phyloP scores from a whole-genome alignment of 2,329 filamentous ascomycete genomes.

The Fusarium decemcellulare region DNA sequence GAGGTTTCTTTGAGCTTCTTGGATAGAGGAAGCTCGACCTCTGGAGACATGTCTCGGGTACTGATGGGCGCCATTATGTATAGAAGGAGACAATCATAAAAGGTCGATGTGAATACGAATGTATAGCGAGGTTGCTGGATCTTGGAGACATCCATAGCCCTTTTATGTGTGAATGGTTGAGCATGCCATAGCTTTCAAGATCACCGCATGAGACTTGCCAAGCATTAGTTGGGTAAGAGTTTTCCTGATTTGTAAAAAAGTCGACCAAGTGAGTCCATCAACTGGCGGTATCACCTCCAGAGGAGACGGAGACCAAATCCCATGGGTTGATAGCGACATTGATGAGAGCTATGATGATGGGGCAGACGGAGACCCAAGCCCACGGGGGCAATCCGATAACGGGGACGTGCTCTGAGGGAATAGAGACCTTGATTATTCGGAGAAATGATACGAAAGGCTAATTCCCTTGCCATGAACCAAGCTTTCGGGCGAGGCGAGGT shows the following conservation, averaged over 20 bases:
- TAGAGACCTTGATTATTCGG: neutral
- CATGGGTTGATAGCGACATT: neutral
- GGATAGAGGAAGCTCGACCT: neutral
- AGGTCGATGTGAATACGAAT: neutral
- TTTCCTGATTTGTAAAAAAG: no score
- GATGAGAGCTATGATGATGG: neutral
- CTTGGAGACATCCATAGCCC: neutral
- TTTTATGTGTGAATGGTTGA: neutral
- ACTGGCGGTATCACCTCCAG: no score
- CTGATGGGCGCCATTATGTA: slow-evolving; percentile 5
- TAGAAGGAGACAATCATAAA: neutral
- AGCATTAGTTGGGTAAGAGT: no score
- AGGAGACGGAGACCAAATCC: slow-evolving; percentile 8
- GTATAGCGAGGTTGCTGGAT: neutral
- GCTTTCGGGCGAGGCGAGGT: neutral
- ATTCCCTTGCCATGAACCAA: neutral
- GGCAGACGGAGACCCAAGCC: neutral
- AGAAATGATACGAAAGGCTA: neutral
- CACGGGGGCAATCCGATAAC: neutral
- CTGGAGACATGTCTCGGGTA: neutral
- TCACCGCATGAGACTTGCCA: no score
- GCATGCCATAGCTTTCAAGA: no score
- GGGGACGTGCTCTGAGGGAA: neutral
- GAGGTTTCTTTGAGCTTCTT: neutral
- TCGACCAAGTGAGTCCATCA: no score